Evolutionary conservation across 345 rosid genomes (phyloP), one percentile per base, ranked within the genome.

Genomic region (Hypericum androsaemum): DNA sequence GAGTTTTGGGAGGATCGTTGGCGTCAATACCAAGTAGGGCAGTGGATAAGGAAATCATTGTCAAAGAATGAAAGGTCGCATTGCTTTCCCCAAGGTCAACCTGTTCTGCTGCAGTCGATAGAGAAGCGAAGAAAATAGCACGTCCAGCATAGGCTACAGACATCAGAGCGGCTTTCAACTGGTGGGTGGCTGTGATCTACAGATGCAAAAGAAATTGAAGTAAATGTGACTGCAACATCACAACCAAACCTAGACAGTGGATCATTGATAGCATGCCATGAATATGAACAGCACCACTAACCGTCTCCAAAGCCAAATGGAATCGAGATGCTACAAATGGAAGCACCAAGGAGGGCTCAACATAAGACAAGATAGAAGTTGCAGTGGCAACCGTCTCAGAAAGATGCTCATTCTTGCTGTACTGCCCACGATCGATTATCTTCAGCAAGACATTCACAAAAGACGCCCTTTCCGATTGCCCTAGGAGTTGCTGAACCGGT

Each of bases 151-250:
- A 88, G 68, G 98, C 98, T 53, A 92, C 89, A 28, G 98, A 92
- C 83, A 70, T 85, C 59, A 92, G 81, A 65, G 96, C 98, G 58
- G 94, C 81, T 77, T 85, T 92, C 80, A 92, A 75, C 75, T 92
- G 98, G 77, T 92, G 98, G 53, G 95, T 92, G 80, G 98, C 98
- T 63, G 96, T 92, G 76, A 79, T 85, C 98, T 92, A 80, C 74
- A 80, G 80, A 77, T 71, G 76, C 54, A 81, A 80, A 77, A 54
- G 62, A 48, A 64, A 66, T 50, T 45, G 62, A 53, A 64, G 81
- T 77, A 75, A 69, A 74, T 47, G 28, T 42, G 64, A 62, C 32
- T 22, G 32, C 32, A 22, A 1, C 32, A 22, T 22, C 1, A 22
- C 32, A 1, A 22, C 4, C 32, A 22, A 22, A 22, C 32, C 32